phyloP scores from a whole-genome alignment of 352 stramenopile species.

The Albugo candida region DNA sequence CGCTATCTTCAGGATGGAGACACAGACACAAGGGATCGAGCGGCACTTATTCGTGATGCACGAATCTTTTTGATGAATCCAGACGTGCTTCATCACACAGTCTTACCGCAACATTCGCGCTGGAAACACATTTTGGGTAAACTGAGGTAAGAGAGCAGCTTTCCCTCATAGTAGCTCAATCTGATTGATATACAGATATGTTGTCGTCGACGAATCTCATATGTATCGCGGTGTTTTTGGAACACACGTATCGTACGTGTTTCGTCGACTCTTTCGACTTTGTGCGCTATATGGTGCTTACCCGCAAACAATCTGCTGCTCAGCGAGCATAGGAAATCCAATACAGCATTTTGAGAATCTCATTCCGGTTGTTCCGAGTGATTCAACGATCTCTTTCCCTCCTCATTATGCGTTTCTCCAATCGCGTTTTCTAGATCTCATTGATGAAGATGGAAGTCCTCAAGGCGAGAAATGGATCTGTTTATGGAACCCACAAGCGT shows the following conservation, averaged over 20 bases:
- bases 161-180: neutral
- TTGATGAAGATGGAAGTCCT: conserved; percentile 83
- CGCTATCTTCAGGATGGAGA: conserved; percentile 80
- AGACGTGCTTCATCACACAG: conserved; percentile 95
- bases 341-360: conserved; percentile 82
- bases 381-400: neutral
- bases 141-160: conserved; percentile 64
- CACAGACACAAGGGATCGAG: conserved; percentile 78
- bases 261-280: conserved; percentile 81
- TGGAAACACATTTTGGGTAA: conserved; percentile 82
- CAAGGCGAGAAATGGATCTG: conserved; percentile 85
- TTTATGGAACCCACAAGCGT: conserved; percentile 84
- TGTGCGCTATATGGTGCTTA: conserved; percentile 63
- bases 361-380: conserved; percentile 37
- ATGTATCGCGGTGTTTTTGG: conserved; percentile 87
- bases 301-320: conserved; percentile 87
- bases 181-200: conserved; percentile 15
- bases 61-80: conserved; percentile 97
- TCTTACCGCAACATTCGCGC: conserved; percentile 83
- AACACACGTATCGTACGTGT: conserved; percentile 66
- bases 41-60: conserved; percentile 58
- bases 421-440: conserved; percentile 29
- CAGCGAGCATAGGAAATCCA: conserved; percentile 90
- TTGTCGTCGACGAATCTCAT: conserved; percentile 82
- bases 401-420: conserved; percentile 21